A percentile compares a stretch with the other conserved stretches of the same genome.
These are phyloP conservation scores for Silene uniflora DNA, from an alignment of 148 eudicot genomes.

Conservation along the genomic window DNA sequence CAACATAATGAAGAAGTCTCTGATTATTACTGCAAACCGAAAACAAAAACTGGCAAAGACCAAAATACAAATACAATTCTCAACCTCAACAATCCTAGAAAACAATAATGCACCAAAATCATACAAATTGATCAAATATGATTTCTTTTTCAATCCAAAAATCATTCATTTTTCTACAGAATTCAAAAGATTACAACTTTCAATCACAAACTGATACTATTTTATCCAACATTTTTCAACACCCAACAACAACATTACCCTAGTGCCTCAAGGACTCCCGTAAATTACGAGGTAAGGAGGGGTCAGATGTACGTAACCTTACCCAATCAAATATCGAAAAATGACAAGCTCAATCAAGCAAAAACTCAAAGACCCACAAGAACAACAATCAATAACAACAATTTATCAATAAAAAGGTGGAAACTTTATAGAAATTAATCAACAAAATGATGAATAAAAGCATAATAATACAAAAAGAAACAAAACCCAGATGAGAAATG, in stretches of 20 bases:
- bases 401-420: neutral
- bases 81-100: no score
- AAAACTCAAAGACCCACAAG: slow-evolving; percentile 12
- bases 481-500: neutral
- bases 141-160: no score
- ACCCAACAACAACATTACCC: neutral
- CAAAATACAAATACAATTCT: no score
- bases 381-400: neutral
- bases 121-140: no score
- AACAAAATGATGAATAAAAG: slow-evolving; percentile 7
- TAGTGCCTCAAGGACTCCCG: no score
- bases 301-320: no score
- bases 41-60: no score
- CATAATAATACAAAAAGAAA: neutral
- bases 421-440: neutral
- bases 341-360: slow-evolving; percentile 12
- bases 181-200: neutral
- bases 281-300: no score
- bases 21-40: no score
- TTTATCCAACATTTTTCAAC: neutral
- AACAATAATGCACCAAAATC: no score
- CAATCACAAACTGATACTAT: neutral
- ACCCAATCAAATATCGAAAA: neutral
- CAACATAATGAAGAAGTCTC: no score
- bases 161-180: no score